Base-by-base conservation (phyloP, 371 early-diverging fungal genomes). In the Basidiobolus meristosporus region DNA sequence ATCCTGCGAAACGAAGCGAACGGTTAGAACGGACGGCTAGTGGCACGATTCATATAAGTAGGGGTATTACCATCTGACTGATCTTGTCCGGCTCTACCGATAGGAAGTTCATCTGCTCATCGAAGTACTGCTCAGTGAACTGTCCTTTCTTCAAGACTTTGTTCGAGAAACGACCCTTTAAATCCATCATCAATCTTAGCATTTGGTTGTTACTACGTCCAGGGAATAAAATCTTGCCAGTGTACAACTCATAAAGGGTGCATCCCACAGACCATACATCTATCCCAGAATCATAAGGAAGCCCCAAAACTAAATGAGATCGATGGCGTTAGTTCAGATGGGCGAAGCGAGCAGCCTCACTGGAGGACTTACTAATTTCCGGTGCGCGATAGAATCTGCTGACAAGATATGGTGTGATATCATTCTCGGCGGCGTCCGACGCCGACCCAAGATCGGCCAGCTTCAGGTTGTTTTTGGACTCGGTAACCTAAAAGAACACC, bases 181-280 rank as follows among this genome's bases (percentile, higher is more conserved):
- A 49, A 41, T 91, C 88, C 89, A 90, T 90, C 65, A 91, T 88
- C 36, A 81, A 67, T 46, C 68, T 70, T 36, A 96, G 62, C 97
- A 96, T 96, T 43, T 93, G 89, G 58, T 93, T 93, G 56, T 96
- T 96, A 52, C 62, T 79, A 42, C 79, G 61, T 3, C 96, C 98
- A 7, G 95, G 84, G 51, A 93, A 93, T 44, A 97, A 52, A 16
- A 92, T 89, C 54, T 79, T 78, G 40, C 92, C 95, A 0, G 90
- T 92, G 47, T 76, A 87, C 17, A 99, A 59, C 63, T 99, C 99
- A 43, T 87, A 98, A 21, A 99, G 66, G 11, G 98, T 88, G 55
- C 88, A 92, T 3, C 88, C 99, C n/a, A 92, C 73, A 12, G 97
- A 90, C 99, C 99, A 99, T 44, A 98, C 78, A 53, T 99, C 97